A percentile compares a stretch with the other conserved stretches of the same genome.
Conservation (phyloP, 768 basidiomycete species). For the Tricholoma furcatifolium region DNA sequence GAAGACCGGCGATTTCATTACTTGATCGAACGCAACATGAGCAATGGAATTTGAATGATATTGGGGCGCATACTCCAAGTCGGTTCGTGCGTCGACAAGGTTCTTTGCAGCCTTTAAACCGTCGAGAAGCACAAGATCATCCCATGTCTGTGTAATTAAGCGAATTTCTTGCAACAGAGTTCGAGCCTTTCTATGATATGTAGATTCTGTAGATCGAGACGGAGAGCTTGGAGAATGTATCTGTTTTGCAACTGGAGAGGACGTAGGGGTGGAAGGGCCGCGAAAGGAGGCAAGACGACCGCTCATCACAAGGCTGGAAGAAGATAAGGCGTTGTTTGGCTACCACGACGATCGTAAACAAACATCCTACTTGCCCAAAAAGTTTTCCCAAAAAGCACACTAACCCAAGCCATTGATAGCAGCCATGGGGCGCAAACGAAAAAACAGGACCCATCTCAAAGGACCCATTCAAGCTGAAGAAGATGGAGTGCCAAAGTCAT, state of each 20-base stretch:
- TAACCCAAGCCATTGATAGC: background rate
- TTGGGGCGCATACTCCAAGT: slow-evolving; percentile 66
- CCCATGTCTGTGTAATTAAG: slow-evolving; percentile 69
- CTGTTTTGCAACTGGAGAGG: slow-evolving; percentile 56
- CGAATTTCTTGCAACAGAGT: slow-evolving; percentile 67
- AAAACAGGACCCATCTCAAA: slow-evolving; percentile 82
- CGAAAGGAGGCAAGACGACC: slow-evolving; percentile 72
- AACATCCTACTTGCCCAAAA: background rate
- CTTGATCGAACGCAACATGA: slow-evolving; percentile 33
- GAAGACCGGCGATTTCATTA: slow-evolving; percentile 60
- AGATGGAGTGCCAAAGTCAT: slow-evolving; percentile 74
- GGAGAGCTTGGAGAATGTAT: slow-evolving; percentile 42
- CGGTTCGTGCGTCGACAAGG: slow-evolving; percentile 77
- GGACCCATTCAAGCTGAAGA: slow-evolving; percentile 34
- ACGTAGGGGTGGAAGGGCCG: slow-evolving; percentile 73
- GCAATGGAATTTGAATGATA: background rate
- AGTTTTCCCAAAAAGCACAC: slow-evolving; percentile 8
- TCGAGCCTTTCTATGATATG: slow-evolving; percentile 78
- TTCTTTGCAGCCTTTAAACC: slow-evolving; percentile 73
- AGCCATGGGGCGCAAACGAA: slow-evolving; percentile 71
- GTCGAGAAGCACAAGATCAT: slow-evolving; percentile 77
- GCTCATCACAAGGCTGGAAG: slow-evolving; percentile 12
- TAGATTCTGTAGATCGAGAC: slow-evolving; percentile 62
- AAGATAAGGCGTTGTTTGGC: slow-evolving; percentile 22
- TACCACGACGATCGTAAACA: slow-evolving; percentile 17